These are phyloP conservation scores for Penicillium sp. DNA, from an alignment of 2,329 filamentous ascomycete genomes.

Conservation along the genomic window DNA sequence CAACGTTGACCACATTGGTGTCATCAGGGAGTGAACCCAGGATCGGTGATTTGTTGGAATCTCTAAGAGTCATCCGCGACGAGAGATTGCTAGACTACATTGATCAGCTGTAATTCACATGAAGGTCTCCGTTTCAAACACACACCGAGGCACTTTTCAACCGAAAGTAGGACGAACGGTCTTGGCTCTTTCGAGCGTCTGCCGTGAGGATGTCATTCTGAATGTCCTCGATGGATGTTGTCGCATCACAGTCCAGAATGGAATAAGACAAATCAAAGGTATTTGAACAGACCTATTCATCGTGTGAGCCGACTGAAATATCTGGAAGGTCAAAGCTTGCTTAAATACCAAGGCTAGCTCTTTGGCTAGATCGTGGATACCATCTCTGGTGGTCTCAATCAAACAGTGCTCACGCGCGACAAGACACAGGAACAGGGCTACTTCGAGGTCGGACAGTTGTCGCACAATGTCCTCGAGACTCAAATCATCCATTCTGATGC, in stretches of 20 bases:
- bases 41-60: conserved; percentile 19
- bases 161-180: conserved; percentile 13
- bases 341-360: conserved; percentile 64
- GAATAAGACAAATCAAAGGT: conserved; percentile 68
- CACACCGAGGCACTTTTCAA: conserved; percentile 22
- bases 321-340: not conserved
- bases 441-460: conserved; percentile 76
- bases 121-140: not conserved
- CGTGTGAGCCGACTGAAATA: not conserved
- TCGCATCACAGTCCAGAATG: conserved; percentile 65
- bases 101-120: conserved; percentile 4
- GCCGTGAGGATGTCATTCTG: conserved; percentile 60
- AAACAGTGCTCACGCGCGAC: conserved; percentile 81
- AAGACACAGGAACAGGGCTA: conserved; percentile 77
- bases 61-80: conserved; percentile 17
- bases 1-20: conserved; percentile 67
- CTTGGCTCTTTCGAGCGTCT: conserved; percentile 21
- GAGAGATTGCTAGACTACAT: conserved; percentile 22
- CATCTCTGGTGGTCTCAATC: conserved; percentile 63
- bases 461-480: conserved; percentile 65
- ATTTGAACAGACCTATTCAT: conserved; percentile 55
- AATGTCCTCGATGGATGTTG: conserved; percentile 77
- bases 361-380: conserved; percentile 62
- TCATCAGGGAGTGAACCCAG: conserved; percentile 41
- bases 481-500: conserved; percentile 54